Conservation (phyloP, 169 alveolate species). For the Miamiensis avidus region DNA sequence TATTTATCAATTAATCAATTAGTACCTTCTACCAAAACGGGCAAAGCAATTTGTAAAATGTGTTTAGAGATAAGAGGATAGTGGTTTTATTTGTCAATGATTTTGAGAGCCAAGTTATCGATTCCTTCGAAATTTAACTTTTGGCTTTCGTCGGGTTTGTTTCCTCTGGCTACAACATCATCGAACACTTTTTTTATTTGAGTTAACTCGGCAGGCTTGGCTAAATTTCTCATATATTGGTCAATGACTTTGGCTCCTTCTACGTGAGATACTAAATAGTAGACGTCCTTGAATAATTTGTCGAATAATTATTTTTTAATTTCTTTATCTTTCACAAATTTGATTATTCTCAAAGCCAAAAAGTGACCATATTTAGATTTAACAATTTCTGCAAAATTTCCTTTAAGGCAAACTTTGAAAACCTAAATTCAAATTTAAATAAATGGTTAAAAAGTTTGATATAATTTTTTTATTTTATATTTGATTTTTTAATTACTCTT, state of each 20-base stretch:
- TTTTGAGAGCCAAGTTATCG: slow-evolving; percentile 15
- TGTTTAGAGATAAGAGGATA: slow-evolving; percentile 18
- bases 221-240: not conserved
- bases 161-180: not conserved
- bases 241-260: slow-evolving; percentile 34
- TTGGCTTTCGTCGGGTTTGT: not conserved
- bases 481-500: not conserved
- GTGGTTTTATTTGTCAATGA: slow-evolving; percentile 20
- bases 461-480: too few species aligned
- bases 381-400: slow-evolving; percentile 2
- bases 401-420: not conserved
- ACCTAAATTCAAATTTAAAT: too few species aligned
- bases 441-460: not conserved
- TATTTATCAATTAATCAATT: too few species aligned
- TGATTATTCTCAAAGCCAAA: slow-evolving; percentile 12
- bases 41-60: slow-evolving; percentile 7
- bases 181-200: slow-evolving; percentile 10
- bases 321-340: slow-evolving; percentile 9
- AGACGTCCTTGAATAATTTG: slow-evolving; percentile 10
- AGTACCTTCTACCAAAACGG: slow-evolving; percentile 1
- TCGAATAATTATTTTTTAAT: slow-evolving; percentile 10
- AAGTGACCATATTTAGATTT: slow-evolving; percentile 29
- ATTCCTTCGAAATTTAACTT: not conserved
- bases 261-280: slow-evolving; percentile 18
- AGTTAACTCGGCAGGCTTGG: slow-evolving; percentile 25